These are phyloP conservation scores for Tuber borchii DNA, from an alignment of 495 filamentous ascomycete genomes.

Conservation along the genomic window DNA sequence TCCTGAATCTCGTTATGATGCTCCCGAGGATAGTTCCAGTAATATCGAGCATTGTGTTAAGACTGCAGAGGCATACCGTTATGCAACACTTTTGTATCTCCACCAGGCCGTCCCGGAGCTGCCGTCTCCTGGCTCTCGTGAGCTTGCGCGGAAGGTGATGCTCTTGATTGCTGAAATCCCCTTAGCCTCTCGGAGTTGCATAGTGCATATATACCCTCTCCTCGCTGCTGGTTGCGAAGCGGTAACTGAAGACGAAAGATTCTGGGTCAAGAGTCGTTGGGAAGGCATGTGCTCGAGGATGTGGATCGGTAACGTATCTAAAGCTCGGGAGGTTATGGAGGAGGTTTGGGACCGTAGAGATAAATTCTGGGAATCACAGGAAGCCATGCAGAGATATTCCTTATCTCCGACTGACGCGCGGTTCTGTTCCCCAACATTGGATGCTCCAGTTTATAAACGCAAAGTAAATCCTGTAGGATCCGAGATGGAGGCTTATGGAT, in stretches of 20 bases:
- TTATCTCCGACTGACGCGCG: not conserved
- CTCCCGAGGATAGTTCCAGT: slow-evolving; percentile 61
- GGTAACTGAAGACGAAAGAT: slow-evolving; percentile 53
- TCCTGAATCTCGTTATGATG: slow-evolving; percentile 50
- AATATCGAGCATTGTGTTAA: slow-evolving; percentile 61
- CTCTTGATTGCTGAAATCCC: slow-evolving; percentile 60
- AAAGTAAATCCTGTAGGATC: not conserved
- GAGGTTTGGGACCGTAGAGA: slow-evolving; percentile 56
- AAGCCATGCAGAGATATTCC: slow-evolving; percentile 5
- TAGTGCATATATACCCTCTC: slow-evolving; percentile 72
- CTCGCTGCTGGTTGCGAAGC: slow-evolving; percentile 67
- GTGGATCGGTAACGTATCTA: slow-evolving; percentile 66
- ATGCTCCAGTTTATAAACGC: slow-evolving; percentile 2
- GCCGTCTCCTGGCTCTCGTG: slow-evolving; percentile 52
- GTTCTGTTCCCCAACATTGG: slow-evolving; percentile 11
- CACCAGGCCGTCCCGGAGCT: slow-evolving; percentile 75
- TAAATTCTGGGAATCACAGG: slow-evolving; percentile 20
- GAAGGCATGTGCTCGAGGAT: slow-evolving; percentile 56
- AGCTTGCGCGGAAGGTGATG: slow-evolving; percentile 59
- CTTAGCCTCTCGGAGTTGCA: slow-evolving; percentile 56
- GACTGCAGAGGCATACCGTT: slow-evolving; percentile 71
- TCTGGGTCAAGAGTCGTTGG: slow-evolving; percentile 67
- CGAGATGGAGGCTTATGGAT: slow-evolving; percentile 8
- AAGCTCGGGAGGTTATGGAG: slow-evolving; percentile 53
- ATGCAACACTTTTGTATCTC: slow-evolving; percentile 67